phyloP scores from a whole-genome alignment of 2,329 filamentous ascomycete species.

The Pezicula radicicola region DNA sequence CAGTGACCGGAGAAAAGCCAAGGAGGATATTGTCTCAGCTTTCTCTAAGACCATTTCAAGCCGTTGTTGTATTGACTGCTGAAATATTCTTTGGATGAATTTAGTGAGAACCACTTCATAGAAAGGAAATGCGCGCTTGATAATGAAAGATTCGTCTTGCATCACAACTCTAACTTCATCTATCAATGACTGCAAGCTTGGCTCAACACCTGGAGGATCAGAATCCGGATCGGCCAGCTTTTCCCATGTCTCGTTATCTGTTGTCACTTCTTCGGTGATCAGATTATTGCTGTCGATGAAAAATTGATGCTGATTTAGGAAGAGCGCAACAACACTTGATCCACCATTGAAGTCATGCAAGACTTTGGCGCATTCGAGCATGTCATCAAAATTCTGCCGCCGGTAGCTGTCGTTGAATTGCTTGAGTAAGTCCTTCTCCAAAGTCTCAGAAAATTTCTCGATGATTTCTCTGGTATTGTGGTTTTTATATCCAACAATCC shows the following conservation, averaged over 20 bases:
- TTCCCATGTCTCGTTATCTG: slow-evolving; percentile 71
- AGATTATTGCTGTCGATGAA: slow-evolving; percentile 96
- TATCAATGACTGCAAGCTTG: slow-evolving; percentile 84
- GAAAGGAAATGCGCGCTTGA: slow-evolving; percentile 93
- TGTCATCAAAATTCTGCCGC: slow-evolving; percentile 92
- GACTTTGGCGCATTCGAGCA: slow-evolving; percentile 95
- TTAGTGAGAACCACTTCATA: slow-evolving; percentile 91
- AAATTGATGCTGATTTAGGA: slow-evolving; percentile 99
- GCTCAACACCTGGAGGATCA: slow-evolving; percentile 86
- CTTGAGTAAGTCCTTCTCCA: slow-evolving; percentile 92
- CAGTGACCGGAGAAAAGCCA: slow-evolving; percentile 86
- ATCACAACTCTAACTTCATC: slow-evolving; percentile 95
- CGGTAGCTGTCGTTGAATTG: slow-evolving; percentile 98
- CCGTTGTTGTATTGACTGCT: slow-evolving; percentile 95
- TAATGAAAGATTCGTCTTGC: slow-evolving; percentile 95
- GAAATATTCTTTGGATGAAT: slow-evolving; percentile 93
- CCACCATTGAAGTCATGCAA: slow-evolving; percentile 95
- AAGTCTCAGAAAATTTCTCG: slow-evolving; percentile 92
- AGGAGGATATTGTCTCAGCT: slow-evolving; percentile 83
- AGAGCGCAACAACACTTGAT: slow-evolving; percentile 89
- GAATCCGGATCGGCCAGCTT: slow-evolving; percentile 90
- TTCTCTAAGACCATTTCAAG: slow-evolving; percentile 96
- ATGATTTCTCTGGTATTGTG: slow-evolving; percentile 80
- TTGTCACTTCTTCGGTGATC: slow-evolving; percentile 64
- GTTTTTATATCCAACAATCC: slow-evolving; percentile 38